Conservation (phyloP, 768 basidiomycete species). For the Termitomyces sp. region DNA sequence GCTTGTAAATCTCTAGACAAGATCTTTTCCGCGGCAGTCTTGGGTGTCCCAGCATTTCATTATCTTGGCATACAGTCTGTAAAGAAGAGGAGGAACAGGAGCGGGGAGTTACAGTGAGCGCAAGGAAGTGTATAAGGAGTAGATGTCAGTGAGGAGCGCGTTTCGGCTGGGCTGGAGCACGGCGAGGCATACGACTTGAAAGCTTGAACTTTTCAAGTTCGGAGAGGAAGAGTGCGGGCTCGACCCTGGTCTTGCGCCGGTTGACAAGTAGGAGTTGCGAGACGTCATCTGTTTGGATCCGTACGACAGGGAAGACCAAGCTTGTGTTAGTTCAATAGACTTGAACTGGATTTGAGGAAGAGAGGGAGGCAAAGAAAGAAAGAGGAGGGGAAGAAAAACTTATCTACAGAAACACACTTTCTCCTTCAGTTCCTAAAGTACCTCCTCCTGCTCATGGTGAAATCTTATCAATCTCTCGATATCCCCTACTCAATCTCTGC, state of each 20-base stretch:
- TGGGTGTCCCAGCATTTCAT: not conserved
- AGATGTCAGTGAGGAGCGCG: slow-evolving; percentile 67
- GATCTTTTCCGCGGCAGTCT: not conserved
- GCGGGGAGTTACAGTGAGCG: too few relatives aligned
- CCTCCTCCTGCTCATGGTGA: slow-evolving; percentile 79
- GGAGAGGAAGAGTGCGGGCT: slow-evolving; percentile 84
- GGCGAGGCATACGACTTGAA: slow-evolving; percentile 75
- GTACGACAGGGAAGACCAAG: too few relatives aligned
- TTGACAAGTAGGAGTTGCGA: slow-evolving; percentile 92
- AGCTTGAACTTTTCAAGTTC: slow-evolving; percentile 96
- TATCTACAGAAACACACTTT: too few relatives aligned
- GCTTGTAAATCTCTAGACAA: slow-evolving; percentile 60
- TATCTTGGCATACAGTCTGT: not conserved
- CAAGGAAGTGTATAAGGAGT: slow-evolving; percentile 68
- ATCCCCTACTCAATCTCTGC: slow-evolving; percentile 77
- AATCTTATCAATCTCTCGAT: slow-evolving; percentile 76
- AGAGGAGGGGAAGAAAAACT: too few relatives aligned
- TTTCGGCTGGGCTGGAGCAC: slow-evolving; percentile 79
- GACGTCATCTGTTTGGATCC: slow-evolving; percentile 96
- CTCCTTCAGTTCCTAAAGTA: slow-evolving; percentile 92
- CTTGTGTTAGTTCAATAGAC: not conserved
- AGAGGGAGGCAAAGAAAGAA: not conserved
- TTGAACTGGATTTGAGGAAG: too few relatives aligned
- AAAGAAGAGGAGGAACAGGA: slow-evolving; percentile 43
- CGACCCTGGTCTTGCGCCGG: slow-evolving; percentile 76